Evolutionary conservation across 441 rosid genomes (phyloP).

Genomic region (Kokia cookei): DNA sequence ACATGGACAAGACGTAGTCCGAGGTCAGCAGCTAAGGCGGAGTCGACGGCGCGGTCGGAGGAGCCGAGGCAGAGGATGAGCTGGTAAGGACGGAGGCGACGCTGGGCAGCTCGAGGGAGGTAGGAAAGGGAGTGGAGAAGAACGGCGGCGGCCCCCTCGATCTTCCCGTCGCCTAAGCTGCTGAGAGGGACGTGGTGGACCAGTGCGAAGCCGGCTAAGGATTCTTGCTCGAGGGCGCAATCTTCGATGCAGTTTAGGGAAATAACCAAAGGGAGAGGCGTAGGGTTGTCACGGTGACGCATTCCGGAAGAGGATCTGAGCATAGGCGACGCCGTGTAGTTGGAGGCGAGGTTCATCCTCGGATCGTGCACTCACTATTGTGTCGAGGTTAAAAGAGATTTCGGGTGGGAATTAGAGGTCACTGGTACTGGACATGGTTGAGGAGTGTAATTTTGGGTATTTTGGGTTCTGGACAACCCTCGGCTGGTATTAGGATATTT

Average conservation of each 20-base stretch:
- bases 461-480: background rate
- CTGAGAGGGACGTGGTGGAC: constrained; percentile 91
- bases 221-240: constrained; percentile 70
- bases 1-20: constrained; percentile 91
- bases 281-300: constrained; percentile 38
- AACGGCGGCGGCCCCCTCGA: constrained; percentile 85
- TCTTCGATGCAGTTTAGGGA: constrained; percentile 93
- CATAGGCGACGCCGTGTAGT: background rate
- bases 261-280: constrained; percentile 55
- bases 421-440: constrained; percentile 37
- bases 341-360: constrained; percentile 18
- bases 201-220: constrained; percentile 71
- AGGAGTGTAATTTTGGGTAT: constrained; percentile 26
- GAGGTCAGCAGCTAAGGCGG: constrained; percentile 82
- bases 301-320: constrained; percentile 54
- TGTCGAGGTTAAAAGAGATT: constrained; percentile 1
- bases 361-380: background rate
- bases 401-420: constrained; percentile 19
- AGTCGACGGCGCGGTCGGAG: constrained; percentile 82
- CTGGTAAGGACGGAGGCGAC: constrained; percentile 91
- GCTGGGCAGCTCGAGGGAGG: constrained; percentile 99
- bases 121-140: constrained; percentile 90
- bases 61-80: constrained; percentile 93
- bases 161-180: constrained; percentile 78
- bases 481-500: no score